Base-by-base conservation (phyloP, 192 early-diverging fungal genomes). In the Obelidium mucronatum region DNA sequence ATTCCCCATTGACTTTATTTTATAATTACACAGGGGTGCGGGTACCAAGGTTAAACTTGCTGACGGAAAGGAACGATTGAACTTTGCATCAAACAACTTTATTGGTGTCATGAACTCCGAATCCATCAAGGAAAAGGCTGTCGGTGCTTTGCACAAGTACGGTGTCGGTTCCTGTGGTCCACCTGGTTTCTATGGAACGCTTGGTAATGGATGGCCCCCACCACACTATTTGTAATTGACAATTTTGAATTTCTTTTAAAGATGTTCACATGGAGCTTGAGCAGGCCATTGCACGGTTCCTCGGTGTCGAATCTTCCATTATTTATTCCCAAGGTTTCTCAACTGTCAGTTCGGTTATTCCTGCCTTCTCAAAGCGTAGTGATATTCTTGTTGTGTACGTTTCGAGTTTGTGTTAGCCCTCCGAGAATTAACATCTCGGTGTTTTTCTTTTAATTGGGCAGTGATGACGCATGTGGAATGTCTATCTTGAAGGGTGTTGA, bases 241-340 rank as follows among this genome's bases (percentile, higher is more conserved):
- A n/a, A 30, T 44, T 4, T 33, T 36, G 44, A 66, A 40, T n/a
- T 35, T 60, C 63, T 66, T 59, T 11, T 28, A 40, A n/a, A 71
- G 97, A 99, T 83, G 95, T 99, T 15, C 97, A 99, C 69, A 93
- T 95, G 88, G 90, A 97, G 62, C 83, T 99, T 30, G 97, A 99
- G 82, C 85, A 88, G 66, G 89, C 92, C 44, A 80, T 99, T 59
- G 94, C 95, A 13, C 84, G 85, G 2, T 96, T 97, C 71, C 81
- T 96, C 31, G 95, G 95, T 3, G 88, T 90, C 56, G 93, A 95
- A 52, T 84, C 87, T 37, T 89, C 95, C 28, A 97, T 97, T 61
- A 90, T 99, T 58, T 99, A 99, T 81, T 93, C 95, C 30, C 97
- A 99, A 83, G 94, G 92, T 2, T 95, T 99, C 69, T 93, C 96